A percentile compares a stretch with the other conserved stretches of the same genome.
phyloP scores from a whole-genome alignment of 371 early-diverging fungal species.

The Mortierella sp. region DNA sequence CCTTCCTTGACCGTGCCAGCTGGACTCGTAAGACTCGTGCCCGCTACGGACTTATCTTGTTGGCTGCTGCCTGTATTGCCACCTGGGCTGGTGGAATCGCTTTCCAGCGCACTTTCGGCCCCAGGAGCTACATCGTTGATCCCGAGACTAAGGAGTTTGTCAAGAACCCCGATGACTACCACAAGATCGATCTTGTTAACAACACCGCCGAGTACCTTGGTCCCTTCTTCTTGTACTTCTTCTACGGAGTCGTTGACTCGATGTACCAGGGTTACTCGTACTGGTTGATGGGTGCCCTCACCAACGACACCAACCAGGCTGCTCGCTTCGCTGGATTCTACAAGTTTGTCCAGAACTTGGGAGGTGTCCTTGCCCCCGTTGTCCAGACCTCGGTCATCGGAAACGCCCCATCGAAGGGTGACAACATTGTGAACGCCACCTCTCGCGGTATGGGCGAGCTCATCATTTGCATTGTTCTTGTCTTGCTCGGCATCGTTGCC shows the following conservation, averaged over 20 bases:
- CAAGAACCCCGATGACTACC: conserved; percentile 41
- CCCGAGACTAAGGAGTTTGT: not conserved
- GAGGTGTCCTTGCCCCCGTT: conserved; percentile 49
- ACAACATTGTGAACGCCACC: conserved; percentile 18
- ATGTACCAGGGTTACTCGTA: conserved; percentile 77
- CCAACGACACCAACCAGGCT: conserved; percentile 73
- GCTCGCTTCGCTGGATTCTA: conserved; percentile 74
- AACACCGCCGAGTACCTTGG: conserved; percentile 58
- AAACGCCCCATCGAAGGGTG: conserved; percentile 32
- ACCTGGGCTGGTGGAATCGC: conserved; percentile 73
- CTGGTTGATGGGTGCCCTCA: conserved; percentile 84
- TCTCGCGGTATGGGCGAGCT: conserved; percentile 48
- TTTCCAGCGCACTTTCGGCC: conserved; percentile 65
- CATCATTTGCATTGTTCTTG: conserved; percentile 38
- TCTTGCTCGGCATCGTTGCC: conserved; percentile 38
- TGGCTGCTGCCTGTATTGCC: conserved; percentile 60
- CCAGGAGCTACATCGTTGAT: not conserved
- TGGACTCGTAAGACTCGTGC: conserved; percentile 65
- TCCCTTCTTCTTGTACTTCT: conserved; percentile 70
- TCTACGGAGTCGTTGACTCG: conserved; percentile 76
- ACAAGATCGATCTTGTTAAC: conserved; percentile 49
- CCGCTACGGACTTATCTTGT: conserved; percentile 57
- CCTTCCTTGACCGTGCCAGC: conserved; percentile 61
- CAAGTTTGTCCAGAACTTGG: conserved; percentile 53
- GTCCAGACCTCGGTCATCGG: conserved; percentile 46